A percentile compares a stretch with the other conserved stretches of the same genome.
Evolutionary conservation across 139 green algal genomes (phyloP).

Genomic region (Volvox africanus): DNA sequence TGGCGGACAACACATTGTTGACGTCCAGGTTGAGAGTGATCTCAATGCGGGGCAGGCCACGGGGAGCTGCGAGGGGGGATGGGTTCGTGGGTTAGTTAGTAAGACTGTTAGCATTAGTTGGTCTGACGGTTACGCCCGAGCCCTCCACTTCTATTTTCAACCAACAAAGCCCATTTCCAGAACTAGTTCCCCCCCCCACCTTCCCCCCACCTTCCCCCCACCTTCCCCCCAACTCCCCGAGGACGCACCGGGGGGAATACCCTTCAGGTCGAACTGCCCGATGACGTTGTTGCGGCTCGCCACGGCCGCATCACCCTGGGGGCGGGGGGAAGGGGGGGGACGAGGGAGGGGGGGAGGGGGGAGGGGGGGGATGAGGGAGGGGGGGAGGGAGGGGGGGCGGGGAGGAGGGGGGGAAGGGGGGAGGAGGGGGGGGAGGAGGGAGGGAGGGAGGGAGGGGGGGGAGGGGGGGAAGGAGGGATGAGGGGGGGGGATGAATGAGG

Average conservation of each 20-base stretch:
- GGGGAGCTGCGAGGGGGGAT: constrained; percentile 1
- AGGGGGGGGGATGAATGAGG: background rate
- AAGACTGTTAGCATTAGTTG: no score
- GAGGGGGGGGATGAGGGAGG: no score
- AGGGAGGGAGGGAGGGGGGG: background rate
- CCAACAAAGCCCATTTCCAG: no score
- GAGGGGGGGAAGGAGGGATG: background rate
- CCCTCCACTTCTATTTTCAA: no score
- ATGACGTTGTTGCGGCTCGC: constrained; percentile 70
- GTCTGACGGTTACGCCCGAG: no score
- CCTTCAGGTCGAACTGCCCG: constrained; percentile 75
- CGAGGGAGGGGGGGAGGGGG: no score
- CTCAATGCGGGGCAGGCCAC: constrained; percentile 48
- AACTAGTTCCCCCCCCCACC: no score
- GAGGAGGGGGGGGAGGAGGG: no score
- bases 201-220: background rate
- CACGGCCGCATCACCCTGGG: constrained; percentile 60
- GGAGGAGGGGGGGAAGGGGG: no score
- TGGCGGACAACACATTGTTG: constrained; percentile 65
- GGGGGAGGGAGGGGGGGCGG: background rate
- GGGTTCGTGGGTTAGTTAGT: background rate
- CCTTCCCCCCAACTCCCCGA: background rate
- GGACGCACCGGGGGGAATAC: constrained; percentile 53
- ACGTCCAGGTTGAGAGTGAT: constrained; percentile 64
- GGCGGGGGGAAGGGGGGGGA: background rate